These are phyloP conservation scores for Aspergillaceae sp. DNA, from an alignment of 2,329 filamentous ascomycete species.

Conservation along the genomic window DNA sequence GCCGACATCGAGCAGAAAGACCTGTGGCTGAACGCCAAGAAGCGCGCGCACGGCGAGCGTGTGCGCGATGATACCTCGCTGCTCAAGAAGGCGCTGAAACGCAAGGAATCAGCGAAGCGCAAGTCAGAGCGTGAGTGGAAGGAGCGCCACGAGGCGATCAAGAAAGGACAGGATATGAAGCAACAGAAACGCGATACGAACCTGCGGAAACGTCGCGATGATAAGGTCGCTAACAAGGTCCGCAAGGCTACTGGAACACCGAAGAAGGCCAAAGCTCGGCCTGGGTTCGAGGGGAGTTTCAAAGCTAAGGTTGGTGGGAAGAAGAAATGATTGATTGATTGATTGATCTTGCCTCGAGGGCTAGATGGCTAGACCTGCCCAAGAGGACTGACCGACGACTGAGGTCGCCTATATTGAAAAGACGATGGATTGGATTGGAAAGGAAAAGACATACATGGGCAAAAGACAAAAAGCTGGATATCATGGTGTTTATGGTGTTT, in stretches of 20 bases:
- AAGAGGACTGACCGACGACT: too few species aligned
- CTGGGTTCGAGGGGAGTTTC: conserved; percentile 67
- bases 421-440: neutral
- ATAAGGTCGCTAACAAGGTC: conserved; percentile 51
- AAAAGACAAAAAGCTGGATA: conserved; percentile 1
- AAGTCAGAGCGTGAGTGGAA: conserved; percentile 88
- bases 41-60: conserved; percentile 79
- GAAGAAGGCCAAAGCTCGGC: conserved; percentile 44
- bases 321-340: conserved; percentile 26
- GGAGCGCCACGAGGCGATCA: conserved; percentile 62
- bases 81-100: conserved; percentile 89
- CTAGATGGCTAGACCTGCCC: too few species aligned
- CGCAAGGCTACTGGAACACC: conserved; percentile 34
- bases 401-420: too few species aligned
- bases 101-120: conserved; percentile 80
- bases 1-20: conserved; percentile 89
- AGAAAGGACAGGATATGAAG: conserved; percentile 66
- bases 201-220: conserved; percentile 63
- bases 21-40: conserved; percentile 82
- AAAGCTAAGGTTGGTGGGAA: conserved; percentile 42
- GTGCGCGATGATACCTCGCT: conserved; percentile 77
- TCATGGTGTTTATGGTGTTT: conserved; percentile 10
- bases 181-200: conserved; percentile 79
- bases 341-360: neutral
- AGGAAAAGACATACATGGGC: neutral